These are phyloP conservation scores for Rubroboletus pulcherrimus DNA, from an alignment of 768 basidiomycete species.

Conservation along the genomic window DNA sequence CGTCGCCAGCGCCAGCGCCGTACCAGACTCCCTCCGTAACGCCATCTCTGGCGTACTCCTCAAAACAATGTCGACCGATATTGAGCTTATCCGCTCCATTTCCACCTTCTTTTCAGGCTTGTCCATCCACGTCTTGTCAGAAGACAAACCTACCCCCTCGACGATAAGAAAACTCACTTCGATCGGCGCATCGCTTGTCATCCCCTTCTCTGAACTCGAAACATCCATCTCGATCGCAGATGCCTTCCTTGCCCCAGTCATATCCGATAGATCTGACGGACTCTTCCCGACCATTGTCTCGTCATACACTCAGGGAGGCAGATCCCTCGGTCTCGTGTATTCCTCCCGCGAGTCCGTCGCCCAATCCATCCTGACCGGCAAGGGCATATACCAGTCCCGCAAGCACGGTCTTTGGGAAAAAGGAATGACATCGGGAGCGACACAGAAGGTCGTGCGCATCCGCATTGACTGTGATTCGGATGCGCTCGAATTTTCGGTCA, in stretches of 20 bases:
- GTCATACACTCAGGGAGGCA: slow-evolving; percentile 59
- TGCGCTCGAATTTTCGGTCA: slow-evolving; percentile 84
- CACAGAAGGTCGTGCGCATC: slow-evolving; percentile 82
- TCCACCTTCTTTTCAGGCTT: slow-evolving; percentile 67
- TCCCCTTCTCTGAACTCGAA: slow-evolving; percentile 65
- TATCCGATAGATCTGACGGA: slow-evolving; percentile 86
- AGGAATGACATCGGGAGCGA: slow-evolving; percentile 93
- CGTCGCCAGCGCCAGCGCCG: slow-evolving; percentile 65
- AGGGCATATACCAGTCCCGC: slow-evolving; percentile 94
- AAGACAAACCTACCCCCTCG: slow-evolving; percentile 52
- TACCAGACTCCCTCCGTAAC: slow-evolving; percentile 69
- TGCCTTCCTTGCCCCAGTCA: slow-evolving; percentile 78
- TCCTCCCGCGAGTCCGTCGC: slow-evolving; percentile 83
- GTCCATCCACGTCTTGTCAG: slow-evolving; percentile 57
- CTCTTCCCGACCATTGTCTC: slow-evolving; percentile 92
- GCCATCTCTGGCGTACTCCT: slow-evolving; percentile 78
- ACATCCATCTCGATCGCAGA: slow-evolving; percentile 72
- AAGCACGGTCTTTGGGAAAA: slow-evolving; percentile 97
- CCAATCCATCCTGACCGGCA: slow-evolving; percentile 83
- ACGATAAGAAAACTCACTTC: slow-evolving; percentile 57
- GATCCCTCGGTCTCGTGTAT: slow-evolving; percentile 90
- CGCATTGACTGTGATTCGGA: slow-evolving; percentile 90
- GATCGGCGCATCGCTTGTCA: slow-evolving; percentile 61
- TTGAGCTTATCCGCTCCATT: slow-evolving; percentile 74
- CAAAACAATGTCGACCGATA: slow-evolving; percentile 67